phyloP scores from a whole-genome alignment of 805 yeast genomes.

The Sugiyamaella chiloensis region DNA sequence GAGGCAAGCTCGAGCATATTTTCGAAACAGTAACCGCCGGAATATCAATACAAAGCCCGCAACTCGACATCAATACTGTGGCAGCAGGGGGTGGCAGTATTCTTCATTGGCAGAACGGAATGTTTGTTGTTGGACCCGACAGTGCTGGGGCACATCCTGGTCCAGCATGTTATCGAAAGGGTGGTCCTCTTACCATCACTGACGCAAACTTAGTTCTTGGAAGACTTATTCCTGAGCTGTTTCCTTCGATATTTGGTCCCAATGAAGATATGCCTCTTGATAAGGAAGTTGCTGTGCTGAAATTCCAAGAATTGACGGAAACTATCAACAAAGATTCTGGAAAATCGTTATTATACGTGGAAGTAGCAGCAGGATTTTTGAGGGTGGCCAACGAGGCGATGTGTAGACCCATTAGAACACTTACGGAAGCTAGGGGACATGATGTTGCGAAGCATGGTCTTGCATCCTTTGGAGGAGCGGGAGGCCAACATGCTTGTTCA shows the following conservation, averaged over 20 bases:
- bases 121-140: slow-evolving; percentile 82
- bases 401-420: slow-evolving; percentile 82
- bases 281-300: slow-evolving; percentile 44
- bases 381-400: slow-evolving; percentile 82
- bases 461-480: slow-evolving; percentile 90
- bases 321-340: slow-evolving; percentile 48
- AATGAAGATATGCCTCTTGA: slow-evolving; percentile 71
- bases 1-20: slow-evolving; percentile 69
- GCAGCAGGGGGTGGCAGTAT: slow-evolving; percentile 86
- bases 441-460: slow-evolving; percentile 60
- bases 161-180: slow-evolving; percentile 81
- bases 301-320: slow-evolving; percentile 53
- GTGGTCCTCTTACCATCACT: slow-evolving; percentile 80
- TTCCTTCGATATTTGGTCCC: slow-evolving; percentile 83
- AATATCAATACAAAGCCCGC: slow-evolving; percentile 79
- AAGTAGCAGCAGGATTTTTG: slow-evolving; percentile 77
- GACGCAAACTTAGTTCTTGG: slow-evolving; percentile 79
- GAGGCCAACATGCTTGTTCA: slow-evolving; percentile 84
- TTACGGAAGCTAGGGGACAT: slow-evolving; percentile 83
- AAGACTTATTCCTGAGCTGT: slow-evolving; percentile 65
- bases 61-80: slow-evolving; percentile 73
- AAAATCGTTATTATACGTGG: slow-evolving; percentile 48
- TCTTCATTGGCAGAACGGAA: slow-evolving; percentile 62
- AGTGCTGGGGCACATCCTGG: slow-evolving; percentile 89
- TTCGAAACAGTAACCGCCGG: slow-evolving; percentile 85